Evolutionary conservation across 331 rosid genomes (phyloP).

Genomic region (Quercus tomentella): DNA sequence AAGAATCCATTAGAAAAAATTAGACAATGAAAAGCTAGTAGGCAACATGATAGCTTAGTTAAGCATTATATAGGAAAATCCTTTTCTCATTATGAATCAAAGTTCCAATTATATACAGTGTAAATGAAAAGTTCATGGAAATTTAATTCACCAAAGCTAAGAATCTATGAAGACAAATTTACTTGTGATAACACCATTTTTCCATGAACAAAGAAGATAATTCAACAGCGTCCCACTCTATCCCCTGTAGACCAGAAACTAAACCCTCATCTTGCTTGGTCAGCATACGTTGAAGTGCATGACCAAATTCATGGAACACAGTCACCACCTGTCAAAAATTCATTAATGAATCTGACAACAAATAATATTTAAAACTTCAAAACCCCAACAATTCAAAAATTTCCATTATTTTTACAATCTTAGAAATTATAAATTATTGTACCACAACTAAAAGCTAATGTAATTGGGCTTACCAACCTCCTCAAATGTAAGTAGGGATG

Average conservation of each 20-base stretch:
- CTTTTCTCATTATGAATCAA: neutral
- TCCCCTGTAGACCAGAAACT: constrained; percentile 90
- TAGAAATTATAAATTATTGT: neutral
- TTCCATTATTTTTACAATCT: neutral
- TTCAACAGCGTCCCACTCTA: constrained; percentile 99
- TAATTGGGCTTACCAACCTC: constrained; percentile 56
- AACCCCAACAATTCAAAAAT: neutral
- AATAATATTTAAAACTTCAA: neutral
- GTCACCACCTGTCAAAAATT: constrained; percentile 75
- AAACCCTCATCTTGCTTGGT: constrained; percentile 94
- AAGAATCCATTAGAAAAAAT: neutral
- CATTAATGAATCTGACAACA: neutral
- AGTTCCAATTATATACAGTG: neutral
- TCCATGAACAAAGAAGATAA: constrained; percentile 98
- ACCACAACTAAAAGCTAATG: constrained; percentile 3
- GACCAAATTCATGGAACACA: constrained; percentile 99
- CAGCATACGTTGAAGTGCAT: constrained; percentile 98
- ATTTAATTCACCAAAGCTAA: neutral
- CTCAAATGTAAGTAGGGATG: constrained; percentile 82
- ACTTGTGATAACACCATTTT: constrained; percentile 99
- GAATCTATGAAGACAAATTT: neutral
- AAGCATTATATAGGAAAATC: too few relatives aligned
- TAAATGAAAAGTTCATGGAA: neutral
- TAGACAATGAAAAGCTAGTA: neutral
- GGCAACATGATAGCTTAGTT: neutral